Base-by-base conservation (phyloP, 1,284 basidiomycete genomes). In the Boletus sp. region DNA sequence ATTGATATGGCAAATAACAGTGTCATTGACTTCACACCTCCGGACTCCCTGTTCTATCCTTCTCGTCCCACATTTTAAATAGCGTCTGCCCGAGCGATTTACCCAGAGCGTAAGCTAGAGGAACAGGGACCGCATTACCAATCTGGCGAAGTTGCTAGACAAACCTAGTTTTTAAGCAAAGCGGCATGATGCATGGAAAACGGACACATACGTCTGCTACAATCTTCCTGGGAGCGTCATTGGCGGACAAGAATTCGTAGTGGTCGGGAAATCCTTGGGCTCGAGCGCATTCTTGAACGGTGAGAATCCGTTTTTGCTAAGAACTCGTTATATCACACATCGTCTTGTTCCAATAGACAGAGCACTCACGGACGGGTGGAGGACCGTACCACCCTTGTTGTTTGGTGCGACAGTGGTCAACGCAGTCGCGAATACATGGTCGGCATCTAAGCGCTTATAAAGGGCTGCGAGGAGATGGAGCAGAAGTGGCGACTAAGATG, bases 101-200 rank as follows among this genome's bases (percentile, higher is more conserved):
- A 3, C 86, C 88, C 3, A 89, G 73, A 3, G 85, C 84, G 18
- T 79, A 70, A 7, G 84, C 85, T 37, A 90, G 76, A 4, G 84
- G 84, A 11, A 88, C 77, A 11, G 88, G 86, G 9, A 90, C 87
- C 11, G 88, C 87, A 64, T 90, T 89, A 0, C 88, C 88, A 51
- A 90, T 88, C 64, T 89, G 88, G 43, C 79, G 76, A 55, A 82
- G 73, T 84, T 86, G 84, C 87, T 89, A 61, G n/a, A 57, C 18
- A 52, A 31, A 12, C 47, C 56, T 42, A 48, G 42, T 46, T 13
- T 22, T 22, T 37, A 27, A 47, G 43, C 13, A 5, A 43, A 22
- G 5, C 9, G 18, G 13, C 2, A 54, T 13, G 16, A 44, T 27
- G 45, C 24, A 45, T 24, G n/a, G 33, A 31, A 53, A 41, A 6